Base-by-base conservation (phyloP, 257 asterid genomes). In the Solanum chilense region DNA sequence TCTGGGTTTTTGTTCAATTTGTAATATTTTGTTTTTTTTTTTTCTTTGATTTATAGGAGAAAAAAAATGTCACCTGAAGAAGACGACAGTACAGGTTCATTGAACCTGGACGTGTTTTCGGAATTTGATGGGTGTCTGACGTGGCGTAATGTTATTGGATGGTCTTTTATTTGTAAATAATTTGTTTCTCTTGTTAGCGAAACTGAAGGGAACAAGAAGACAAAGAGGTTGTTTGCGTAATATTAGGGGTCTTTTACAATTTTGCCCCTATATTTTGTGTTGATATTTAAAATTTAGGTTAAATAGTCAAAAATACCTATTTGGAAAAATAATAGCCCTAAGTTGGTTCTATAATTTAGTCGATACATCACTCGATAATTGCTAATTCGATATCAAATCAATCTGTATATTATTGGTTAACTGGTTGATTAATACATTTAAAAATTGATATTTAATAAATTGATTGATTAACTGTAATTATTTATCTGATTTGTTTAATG, bases 401-500 rank as follows among this genome's bases (percentile, higher is more conserved):
- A 20, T 20, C 5, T 2, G 2, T 7, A 56, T 20, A 18, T 56
- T 20, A 56, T 20, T 56, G 2, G 2, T 56, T 56, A n/a, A 20
- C 25, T 56, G 8, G 12, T 20, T 18, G 0, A 56, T 56, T 20
- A 56, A 18, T 56, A 56, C 1, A 56, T 56, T 20, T 56, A 0
- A 20, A 56, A 7, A 20, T 7, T 0, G 68, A 60, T 21, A 60
- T 20, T 15, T 3, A 62, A 56, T 20, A 56, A 56, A 2, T 56
- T 7, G 12, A 20, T 7, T 56, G n/a, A 3, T 20, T 18, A 56
- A 56, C 5, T 0, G 25, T 56, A 7, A 56, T 56, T 20, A 20
- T 56, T 1, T 0, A 8, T 8, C 5, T 58, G 25, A 58, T 56
- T 0, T 56, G 5, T 0, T 1, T 0, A 2, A 7, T 58, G 1